A percentile compares a stretch with the other conserved stretches of the same genome.
phyloP scores from a whole-genome alignment of 148 eudicot species.

The Bassia scoparia region DNA sequence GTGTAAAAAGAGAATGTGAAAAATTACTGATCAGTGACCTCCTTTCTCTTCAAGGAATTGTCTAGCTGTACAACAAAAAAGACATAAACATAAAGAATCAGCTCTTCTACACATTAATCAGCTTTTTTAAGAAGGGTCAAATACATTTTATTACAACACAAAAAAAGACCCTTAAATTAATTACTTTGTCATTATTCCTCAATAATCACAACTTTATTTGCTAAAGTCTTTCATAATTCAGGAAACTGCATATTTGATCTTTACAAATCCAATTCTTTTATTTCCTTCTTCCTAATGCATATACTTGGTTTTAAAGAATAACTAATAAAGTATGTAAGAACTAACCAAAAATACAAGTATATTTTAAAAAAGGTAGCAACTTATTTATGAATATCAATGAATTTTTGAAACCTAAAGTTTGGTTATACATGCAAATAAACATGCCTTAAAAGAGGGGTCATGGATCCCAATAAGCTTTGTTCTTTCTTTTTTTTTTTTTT shows the following conservation, averaged over 20 bases:
- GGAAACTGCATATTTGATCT: slow-evolving; percentile 24
- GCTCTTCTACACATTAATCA: slow-evolving; percentile 25
- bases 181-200: slow-evolving; percentile 23
- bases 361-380: too few species aligned
- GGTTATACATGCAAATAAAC: too few species aligned
- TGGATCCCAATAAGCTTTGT: slow-evolving; percentile 49
- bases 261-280: slow-evolving; percentile 8
- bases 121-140: slow-evolving; percentile 22
- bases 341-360: slow-evolving; percentile 3
- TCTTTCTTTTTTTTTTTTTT: too few species aligned
- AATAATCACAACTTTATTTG: slow-evolving; percentile 17
- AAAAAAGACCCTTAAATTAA: background rate
- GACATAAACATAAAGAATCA: slow-evolving; percentile 19
- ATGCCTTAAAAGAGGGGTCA: slow-evolving; percentile 39
- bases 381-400: slow-evolving; percentile 21
- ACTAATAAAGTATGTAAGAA: background rate
- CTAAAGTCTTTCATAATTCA: background rate
- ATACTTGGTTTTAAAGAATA: slow-evolving; percentile 31
- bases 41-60: slow-evolving; percentile 69
- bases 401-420: slow-evolving; percentile 7
- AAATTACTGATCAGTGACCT: slow-evolving; percentile 45
- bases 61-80: slow-evolving; percentile 58
- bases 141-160: slow-evolving; percentile 11
- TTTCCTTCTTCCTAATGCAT: slow-evolving; percentile 2
- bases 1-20: too few species aligned